Percentiles rank a stretch among this genome's conserved stretches.
phyloP scores from a whole-genome alignment of 768 basidiomycete genomes.

The Suillus sp. region DNA sequence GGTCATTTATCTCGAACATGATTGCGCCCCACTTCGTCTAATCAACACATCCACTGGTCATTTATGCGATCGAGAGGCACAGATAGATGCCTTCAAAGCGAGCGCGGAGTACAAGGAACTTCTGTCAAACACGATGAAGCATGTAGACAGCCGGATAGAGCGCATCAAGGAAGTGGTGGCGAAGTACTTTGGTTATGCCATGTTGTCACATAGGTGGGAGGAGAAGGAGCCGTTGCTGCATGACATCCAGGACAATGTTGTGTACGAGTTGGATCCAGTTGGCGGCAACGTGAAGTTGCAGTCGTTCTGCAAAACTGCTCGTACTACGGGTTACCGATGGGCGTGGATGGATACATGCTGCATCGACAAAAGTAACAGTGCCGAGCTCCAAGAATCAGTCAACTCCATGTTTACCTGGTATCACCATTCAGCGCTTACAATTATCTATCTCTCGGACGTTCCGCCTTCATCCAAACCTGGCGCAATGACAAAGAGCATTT shows the following conservation, averaged over 20 bases:
- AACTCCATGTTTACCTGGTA: slow-evolving; percentile 3
- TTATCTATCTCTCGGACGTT: background rate
- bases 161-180: background rate
- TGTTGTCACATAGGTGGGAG: slow-evolving; percentile 1
- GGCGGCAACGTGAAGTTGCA: background rate
- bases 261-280: background rate
- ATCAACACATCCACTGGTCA: background rate
- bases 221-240: background rate
- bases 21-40: background rate
- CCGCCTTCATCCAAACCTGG: background rate
- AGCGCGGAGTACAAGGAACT: background rate
- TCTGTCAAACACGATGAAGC: background rate
- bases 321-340: background rate
- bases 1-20: background rate
- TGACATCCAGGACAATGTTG: background rate
- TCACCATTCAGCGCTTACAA: background rate
- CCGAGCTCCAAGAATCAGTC: background rate
- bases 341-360: background rate
- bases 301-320: background rate
- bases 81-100: background rate
- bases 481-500: background rate
- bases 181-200: background rate
- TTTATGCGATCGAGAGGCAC: background rate
- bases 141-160: too few relatives aligned
- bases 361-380: background rate